phyloP scores from a whole-genome alignment of 306 rosid species.

The Luffa aegyptiaca region DNA sequence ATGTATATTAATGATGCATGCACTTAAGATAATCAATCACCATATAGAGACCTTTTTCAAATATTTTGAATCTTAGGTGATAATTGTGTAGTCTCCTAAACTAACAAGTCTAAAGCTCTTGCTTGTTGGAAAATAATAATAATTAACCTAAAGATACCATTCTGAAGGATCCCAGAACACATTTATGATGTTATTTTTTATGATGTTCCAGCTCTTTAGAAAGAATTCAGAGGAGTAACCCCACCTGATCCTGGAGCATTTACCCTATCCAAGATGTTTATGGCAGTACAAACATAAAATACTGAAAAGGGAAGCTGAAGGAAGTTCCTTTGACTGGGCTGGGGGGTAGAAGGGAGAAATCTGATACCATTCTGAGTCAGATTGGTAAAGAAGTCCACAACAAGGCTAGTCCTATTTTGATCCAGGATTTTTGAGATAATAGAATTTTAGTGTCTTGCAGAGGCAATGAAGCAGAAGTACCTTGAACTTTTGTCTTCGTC shows the following conservation, averaged over 20 bases:
- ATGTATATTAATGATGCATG: not conserved
- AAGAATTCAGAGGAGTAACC: not conserved
- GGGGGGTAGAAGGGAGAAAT: not conserved
- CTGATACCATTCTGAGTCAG: not conserved
- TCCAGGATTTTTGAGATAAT: too few relatives aligned
- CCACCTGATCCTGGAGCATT: not conserved
- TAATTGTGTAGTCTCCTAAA: not conserved
- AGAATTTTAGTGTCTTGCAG: too few relatives aligned
- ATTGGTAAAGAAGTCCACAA: too few relatives aligned
- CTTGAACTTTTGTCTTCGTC: too few relatives aligned
- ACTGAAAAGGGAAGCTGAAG: not conserved
- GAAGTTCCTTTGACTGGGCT: not conserved
- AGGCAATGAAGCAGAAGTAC: too few relatives aligned
- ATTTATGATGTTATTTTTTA: too few relatives aligned
- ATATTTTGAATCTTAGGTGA: not conserved
- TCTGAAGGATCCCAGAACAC: too few relatives aligned
- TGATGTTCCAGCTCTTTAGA: not conserved
- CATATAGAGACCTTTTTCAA: not conserved
- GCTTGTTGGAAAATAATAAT: not conserved
- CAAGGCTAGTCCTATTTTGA: too few relatives aligned
- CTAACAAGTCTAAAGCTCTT: not conserved
- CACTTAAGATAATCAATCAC: not conserved
- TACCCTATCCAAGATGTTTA: not conserved
- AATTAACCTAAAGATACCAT: not conserved
- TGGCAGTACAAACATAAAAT: not conserved